Percentiles rank a stretch among this genome's conserved stretches.
phyloP scores from a whole-genome alignment of 306 rosid species.

The Macrotyloma uniflorum region DNA sequence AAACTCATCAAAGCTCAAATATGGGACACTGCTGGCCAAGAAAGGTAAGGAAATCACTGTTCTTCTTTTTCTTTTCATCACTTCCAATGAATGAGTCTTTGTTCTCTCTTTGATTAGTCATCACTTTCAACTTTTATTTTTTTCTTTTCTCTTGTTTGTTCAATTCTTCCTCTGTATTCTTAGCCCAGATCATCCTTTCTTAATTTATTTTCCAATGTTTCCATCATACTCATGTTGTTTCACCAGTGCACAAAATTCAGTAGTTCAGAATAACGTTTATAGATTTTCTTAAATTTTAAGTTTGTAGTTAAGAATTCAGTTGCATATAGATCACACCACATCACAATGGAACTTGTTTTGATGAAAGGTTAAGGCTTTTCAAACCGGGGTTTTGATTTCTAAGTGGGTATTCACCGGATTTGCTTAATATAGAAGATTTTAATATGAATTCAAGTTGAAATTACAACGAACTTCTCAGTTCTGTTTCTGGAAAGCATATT shows the following conservation, averaged over 20 bases:
- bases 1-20: slow-evolving; percentile 94
- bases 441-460: not conserved
- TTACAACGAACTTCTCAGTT: not conserved
- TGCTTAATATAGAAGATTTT: not conserved
- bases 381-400: slow-evolving; percentile 3
- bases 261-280: not conserved
- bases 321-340: slow-evolving; percentile 6
- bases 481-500: not conserved
- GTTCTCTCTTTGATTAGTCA: not conserved
- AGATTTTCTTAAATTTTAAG: not conserved
- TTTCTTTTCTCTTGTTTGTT: not conserved
- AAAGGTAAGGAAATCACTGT: slow-evolving; percentile 52
- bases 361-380: slow-evolving; percentile 15
- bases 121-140: not conserved
- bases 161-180: not conserved
- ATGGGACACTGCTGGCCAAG: slow-evolving; percentile 99
- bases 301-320: not conserved
- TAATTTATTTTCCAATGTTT: not conserved
- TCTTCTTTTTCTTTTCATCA: not conserved
- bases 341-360: not conserved
- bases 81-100: not conserved
- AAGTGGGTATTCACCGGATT: slow-evolving; percentile 11
- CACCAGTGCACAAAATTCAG: not conserved
- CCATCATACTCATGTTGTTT: slow-evolving; percentile 6
- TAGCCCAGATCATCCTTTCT: not conserved